Evolutionary conservation across 2,329 filamentous ascomycete genomes (phyloP).

Genomic region (Colletotrichum viniferum): DNA sequence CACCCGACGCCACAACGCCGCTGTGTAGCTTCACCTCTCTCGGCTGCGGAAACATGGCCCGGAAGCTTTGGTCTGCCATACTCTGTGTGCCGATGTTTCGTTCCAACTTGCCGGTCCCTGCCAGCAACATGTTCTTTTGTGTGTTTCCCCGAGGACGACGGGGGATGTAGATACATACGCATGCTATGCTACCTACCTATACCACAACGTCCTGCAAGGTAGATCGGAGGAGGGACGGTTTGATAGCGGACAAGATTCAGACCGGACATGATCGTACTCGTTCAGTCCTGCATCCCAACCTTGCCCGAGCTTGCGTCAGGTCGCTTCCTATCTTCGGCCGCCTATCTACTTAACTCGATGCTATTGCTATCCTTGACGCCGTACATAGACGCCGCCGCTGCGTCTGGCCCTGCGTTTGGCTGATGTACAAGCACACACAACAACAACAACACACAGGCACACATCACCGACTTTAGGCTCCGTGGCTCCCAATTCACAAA

Average conservation of each 20-base stretch:
- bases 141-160: neutral
- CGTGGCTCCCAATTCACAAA: neutral
- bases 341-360: neutral
- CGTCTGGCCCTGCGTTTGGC: neutral
- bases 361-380: neutral
- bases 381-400: neutral
- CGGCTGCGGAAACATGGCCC: neutral
- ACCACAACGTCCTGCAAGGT: neutral
- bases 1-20: conserved; percentile 13
- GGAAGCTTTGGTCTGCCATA: neutral
- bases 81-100: neutral
- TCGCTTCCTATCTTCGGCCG: neutral
- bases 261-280: neutral
- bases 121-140: neutral
- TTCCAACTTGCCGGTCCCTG: neutral
- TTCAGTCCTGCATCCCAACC: neutral
- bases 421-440: neutral
- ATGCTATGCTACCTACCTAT: neutral
- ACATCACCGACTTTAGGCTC: neutral
- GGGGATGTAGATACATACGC: neutral
- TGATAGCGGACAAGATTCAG: neutral
- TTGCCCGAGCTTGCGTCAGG: conserved; percentile 9
- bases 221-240: neutral
- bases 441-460: neutral
- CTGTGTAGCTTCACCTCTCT: neutral